phyloP scores from a whole-genome alignment of 2,329 filamentous ascomycete genomes.

The Aspergillus thermomutatus region DNA sequence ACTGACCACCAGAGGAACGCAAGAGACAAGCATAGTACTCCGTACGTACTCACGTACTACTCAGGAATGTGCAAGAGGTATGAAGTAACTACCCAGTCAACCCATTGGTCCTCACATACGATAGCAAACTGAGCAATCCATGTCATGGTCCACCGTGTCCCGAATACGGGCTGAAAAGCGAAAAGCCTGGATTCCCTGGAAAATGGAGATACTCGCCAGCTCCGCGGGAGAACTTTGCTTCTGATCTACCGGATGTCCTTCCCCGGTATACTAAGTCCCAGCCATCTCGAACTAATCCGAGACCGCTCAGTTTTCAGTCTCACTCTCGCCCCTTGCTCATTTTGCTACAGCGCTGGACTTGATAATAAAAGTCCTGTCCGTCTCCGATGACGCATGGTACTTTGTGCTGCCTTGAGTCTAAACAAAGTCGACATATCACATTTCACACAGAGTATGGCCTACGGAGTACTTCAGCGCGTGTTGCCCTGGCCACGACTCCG shows the following conservation, averaged over 20 bases:
- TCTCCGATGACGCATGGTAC: slow-evolving; percentile 12
- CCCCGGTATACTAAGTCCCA: slow-evolving; percentile 13
- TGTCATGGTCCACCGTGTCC: neutral
- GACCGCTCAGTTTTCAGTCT: slow-evolving; percentile 7
- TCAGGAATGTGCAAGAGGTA: neutral
- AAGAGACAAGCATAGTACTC: neutral
- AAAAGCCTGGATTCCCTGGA: neutral
- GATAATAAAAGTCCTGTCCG: neutral
- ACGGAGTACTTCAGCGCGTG: neutral
- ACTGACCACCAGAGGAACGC: too few relatives aligned
- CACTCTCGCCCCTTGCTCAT: slow-evolving; percentile 7
- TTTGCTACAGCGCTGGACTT: slow-evolving; percentile 6
- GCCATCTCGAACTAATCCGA: neutral
- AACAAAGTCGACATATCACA: slow-evolving; percentile 8
- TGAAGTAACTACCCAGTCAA: neutral
- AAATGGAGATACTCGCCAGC: too few relatives aligned
- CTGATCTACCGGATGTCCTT: slow-evolving; percentile 22
- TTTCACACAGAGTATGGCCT: neutral
- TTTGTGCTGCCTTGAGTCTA: slow-evolving; percentile 16
- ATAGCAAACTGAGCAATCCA: neutral
- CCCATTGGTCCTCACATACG: neutral
- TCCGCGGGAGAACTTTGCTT: neutral
- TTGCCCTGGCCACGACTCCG: neutral
- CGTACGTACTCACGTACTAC: neutral
- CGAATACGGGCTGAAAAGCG: neutral